Base-by-base conservation (phyloP, 1,284 basidiomycete genomes). In the Malassezia equina region DNA sequence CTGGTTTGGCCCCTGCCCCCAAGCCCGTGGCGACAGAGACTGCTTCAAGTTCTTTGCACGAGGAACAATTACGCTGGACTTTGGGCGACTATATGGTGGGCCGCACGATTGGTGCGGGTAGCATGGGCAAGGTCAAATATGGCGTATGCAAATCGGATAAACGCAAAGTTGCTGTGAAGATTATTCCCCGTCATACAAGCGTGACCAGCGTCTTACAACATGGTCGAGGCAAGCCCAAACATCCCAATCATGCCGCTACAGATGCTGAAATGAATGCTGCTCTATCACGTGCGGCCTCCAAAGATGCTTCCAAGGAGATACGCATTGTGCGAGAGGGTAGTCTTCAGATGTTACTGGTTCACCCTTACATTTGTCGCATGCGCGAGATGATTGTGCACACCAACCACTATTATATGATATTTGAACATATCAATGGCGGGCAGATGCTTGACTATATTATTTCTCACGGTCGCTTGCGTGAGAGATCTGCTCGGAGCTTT, bases 401-500 rank as follows among this genome's bases (percentile, higher is more conserved):
- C 21, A 72, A 73, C 72, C 93, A 98, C 77, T 95, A 96, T 77
- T 96, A 98, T 79, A 96, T 98, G 90, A 88, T 96, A 4, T 90
- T 88, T 75, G 93, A 98, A 76, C 96, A 95, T 76, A 88, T 98
- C 77, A 91, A 91, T 67, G 93, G 94, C 43, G 93, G 94, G 0
- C 93, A 98, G 79, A 94, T 98, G 89, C 84, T 98, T 63, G 93
- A 98, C 81, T 98, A 95, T 76, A 98, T 98, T 78, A 98, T 98
- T 78, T 87, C 87, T 65, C 94, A 98, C 71, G 93, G 93, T n/a
- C 81, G 91, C 32, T 81, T 98, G 59, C 81, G 93, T 29, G 94
- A 98, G 76, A 83, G 93, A 52, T 88, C 90, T 29, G 93, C 93
- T 4, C 81, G 93, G 66, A 95, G 94, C 78, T 98, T 98, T 77